Percentiles rank a stretch among this genome's conserved stretches.
Evolutionary conservation across 1,284 basidiomycete genomes (phyloP).

Genomic region (Hortiboletus rubellus): DNA sequence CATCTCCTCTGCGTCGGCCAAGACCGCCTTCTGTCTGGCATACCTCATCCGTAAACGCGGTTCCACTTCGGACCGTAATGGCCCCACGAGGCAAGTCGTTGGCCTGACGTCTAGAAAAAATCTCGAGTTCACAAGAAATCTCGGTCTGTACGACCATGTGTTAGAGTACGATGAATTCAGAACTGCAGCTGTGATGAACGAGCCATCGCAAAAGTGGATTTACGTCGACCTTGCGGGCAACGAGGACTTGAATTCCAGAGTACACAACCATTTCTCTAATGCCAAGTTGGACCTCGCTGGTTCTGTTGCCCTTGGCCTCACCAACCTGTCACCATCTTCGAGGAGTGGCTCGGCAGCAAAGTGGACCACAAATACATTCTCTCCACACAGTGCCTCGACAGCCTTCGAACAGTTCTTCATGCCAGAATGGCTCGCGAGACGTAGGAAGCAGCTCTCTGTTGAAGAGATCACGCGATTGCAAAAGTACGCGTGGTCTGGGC

Average conservation of each 20-base stretch:
- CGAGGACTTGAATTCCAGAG: constrained; percentile 44
- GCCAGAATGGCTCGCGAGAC: constrained; percentile 61
- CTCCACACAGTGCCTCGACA: constrained; percentile 8
- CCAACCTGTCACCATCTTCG: constrained; percentile 50
- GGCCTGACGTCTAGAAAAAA: constrained; percentile 61
- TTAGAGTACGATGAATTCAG: constrained; percentile 50
- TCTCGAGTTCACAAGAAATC: constrained; percentile 48
- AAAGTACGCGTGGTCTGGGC: constrained; percentile 50
- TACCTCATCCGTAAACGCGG: constrained; percentile 46
- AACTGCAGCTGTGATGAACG: constrained; percentile 26
- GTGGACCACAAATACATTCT: constrained; percentile 42
- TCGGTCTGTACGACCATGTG: constrained; percentile 56
- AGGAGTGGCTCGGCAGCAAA: constrained; percentile 27
- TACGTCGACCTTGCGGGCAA: constrained; percentile 67
- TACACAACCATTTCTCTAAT: constrained; percentile 43
- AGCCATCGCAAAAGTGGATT: constrained; percentile 42
- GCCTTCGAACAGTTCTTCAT: constrained; percentile 59
- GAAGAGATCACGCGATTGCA: constrained; percentile 50
- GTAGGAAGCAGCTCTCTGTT: constrained; percentile 46
- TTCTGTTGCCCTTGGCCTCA: constrained; percentile 52
- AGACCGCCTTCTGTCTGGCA: constrained; percentile 65
- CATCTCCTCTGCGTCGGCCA: constrained; percentile 64
- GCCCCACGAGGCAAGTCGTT: constrained; percentile 38
- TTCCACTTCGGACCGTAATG: constrained; percentile 20
- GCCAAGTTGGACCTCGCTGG: constrained; percentile 40